These are phyloP conservation scores for Mortierella sp. DNA, from an alignment of 371 early-diverging fungal genomes.

Conservation along the genomic window DNA sequence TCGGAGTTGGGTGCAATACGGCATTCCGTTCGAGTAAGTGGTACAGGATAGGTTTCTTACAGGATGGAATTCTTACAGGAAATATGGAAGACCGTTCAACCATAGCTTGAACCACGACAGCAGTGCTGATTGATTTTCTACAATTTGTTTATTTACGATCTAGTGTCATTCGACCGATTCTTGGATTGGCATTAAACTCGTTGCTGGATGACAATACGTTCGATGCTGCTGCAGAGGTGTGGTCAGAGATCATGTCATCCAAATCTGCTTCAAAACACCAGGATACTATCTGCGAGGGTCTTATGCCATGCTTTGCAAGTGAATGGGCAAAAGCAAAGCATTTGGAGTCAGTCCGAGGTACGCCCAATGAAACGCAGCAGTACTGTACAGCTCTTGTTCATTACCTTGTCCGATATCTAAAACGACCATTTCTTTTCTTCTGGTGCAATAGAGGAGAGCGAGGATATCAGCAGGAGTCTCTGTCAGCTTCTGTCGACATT, in stretches of 20 bases:
- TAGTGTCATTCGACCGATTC: conserved; percentile 60
- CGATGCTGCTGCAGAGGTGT: conserved; percentile 67
- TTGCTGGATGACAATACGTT: conserved; percentile 63
- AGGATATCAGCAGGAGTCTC: conserved; percentile 67
- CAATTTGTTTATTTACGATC: background rate
- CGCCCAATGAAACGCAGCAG: background rate
- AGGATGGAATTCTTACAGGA: background rate
- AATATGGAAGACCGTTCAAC: background rate
- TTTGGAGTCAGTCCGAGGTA: conserved; percentile 63
- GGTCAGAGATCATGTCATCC: conserved; percentile 70
- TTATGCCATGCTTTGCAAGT: conserved; percentile 69
- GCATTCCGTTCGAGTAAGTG: conserved; percentile 69
- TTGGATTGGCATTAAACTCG: conserved; percentile 62
- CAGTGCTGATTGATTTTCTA: background rate
- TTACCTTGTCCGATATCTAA: background rate
- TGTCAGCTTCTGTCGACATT: conserved; percentile 75
- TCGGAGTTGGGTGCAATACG: conserved; percentile 78
- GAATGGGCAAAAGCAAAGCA: conserved; percentile 66
- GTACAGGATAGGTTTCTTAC: too few relatives aligned
- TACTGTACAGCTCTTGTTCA: background rate
- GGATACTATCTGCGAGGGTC: conserved; percentile 64
- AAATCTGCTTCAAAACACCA: conserved; percentile 44
- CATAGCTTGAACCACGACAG: background rate
- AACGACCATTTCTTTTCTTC: background rate
- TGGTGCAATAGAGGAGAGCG: conserved; percentile 64